phyloP scores from a whole-genome alignment of 805 yeast genomes.

The Saturnispora gosingensis region DNA sequence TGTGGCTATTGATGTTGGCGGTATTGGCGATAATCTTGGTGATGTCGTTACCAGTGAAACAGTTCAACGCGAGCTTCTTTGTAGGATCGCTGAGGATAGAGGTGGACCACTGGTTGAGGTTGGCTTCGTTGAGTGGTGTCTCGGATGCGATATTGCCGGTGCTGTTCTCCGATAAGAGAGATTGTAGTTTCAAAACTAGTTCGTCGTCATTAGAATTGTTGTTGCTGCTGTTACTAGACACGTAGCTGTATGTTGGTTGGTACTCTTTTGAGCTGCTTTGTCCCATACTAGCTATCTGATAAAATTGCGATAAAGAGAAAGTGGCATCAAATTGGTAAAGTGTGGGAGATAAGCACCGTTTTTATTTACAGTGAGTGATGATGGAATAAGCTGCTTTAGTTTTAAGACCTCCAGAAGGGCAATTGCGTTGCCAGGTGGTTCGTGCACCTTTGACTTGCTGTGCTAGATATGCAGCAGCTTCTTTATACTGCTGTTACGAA shows the following conservation, averaged over 20 bases:
- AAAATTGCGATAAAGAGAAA: background rate
- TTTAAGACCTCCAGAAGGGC: background rate
- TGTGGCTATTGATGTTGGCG: conserved; percentile 20
- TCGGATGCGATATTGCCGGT: conserved; percentile 1
- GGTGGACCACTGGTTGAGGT: conserved; percentile 37
- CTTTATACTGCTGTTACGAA: too few relatives aligned
- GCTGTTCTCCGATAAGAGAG: conserved; percentile 10
- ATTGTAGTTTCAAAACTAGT: conserved; percentile 24
- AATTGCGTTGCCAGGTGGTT: background rate
- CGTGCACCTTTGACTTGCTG: too few relatives aligned
- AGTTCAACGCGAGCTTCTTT: conserved; percentile 44
- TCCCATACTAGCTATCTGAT: conserved; percentile 17
- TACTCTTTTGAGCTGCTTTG: conserved; percentile 14
- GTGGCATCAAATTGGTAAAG: background rate
- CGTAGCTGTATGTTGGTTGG: conserved; percentile 11
- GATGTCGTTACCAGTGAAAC: conserved; percentile 41
- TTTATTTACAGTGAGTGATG: too few relatives aligned
- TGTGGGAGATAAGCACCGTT: background rate
- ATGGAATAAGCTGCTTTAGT: too few relatives aligned
- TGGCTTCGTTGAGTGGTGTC: conserved; percentile 26
- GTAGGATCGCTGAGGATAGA: conserved; percentile 37
- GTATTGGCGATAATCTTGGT: conserved; percentile 34
- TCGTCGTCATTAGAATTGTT: conserved; percentile 23
- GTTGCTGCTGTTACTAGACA: conserved; percentile 1
- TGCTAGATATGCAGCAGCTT: too few relatives aligned